Conservation (phyloP, 805 yeast species). For the Yamadazyma akitaensis region DNA sequence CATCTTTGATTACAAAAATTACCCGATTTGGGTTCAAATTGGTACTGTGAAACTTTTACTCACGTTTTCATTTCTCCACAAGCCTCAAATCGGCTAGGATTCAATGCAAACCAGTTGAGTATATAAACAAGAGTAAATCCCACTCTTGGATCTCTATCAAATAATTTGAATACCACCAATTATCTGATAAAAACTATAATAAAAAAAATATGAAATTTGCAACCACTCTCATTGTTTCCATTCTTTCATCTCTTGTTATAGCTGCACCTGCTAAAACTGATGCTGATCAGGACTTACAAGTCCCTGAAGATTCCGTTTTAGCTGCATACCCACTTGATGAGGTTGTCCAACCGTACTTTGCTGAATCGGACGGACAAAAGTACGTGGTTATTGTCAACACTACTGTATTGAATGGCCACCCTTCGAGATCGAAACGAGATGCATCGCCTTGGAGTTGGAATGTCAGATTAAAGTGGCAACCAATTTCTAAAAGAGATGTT, state of each 20-base stretch:
- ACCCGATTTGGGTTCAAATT: constrained; percentile 14
- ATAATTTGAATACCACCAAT: not conserved
- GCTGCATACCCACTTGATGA: constrained; percentile 14
- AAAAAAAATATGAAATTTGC: constrained; percentile 14
- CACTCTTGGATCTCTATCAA: not conserved
- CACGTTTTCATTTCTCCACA: not conserved
- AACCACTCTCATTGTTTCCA: constrained; percentile 11
- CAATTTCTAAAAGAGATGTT: constrained; percentile 14
- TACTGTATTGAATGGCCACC: constrained; percentile 9
- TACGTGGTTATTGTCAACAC: constrained; percentile 15
- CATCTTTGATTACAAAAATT: constrained; percentile 6
- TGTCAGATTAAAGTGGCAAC: constrained; percentile 15
- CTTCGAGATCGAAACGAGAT: constrained; percentile 21
- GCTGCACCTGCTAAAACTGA: constrained; percentile 15
- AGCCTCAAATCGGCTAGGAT: no score
- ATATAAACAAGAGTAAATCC: not conserved
- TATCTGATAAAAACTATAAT: not conserved
- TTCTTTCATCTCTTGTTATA: constrained; percentile 8
- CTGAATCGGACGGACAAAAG: constrained; percentile 11
- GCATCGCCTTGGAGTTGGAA: constrained; percentile 19
- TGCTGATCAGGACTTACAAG: constrained; percentile 7
- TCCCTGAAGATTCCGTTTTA: constrained; percentile 15
- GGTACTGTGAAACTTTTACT: constrained; percentile 2
- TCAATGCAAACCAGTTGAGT: not conserved
- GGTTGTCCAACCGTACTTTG: constrained; percentile 9